These are phyloP conservation scores for Kodamaea plutei DNA, from an alignment of 1,139 yeast species.

Conservation along the genomic window DNA sequence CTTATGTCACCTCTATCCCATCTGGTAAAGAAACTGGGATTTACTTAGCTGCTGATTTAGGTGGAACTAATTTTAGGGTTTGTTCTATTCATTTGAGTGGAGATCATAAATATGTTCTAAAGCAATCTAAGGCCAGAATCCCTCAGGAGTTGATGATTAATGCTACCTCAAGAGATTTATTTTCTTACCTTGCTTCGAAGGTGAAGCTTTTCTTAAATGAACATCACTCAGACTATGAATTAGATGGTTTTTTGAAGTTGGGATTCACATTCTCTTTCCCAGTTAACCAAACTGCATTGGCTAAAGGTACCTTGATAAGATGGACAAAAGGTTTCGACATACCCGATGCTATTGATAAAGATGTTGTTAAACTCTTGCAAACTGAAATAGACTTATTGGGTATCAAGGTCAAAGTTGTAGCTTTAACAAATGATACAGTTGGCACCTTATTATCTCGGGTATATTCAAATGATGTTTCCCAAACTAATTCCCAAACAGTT, in stretches of 20 bases:
- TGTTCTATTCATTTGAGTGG: constrained; percentile 80
- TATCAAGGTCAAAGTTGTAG: constrained; percentile 72
- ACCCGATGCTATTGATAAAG: constrained; percentile 77
- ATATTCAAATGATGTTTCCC: constrained; percentile 56
- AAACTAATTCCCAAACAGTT: constrained; percentile 64
- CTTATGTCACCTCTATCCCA: constrained; percentile 77
- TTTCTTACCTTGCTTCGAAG: constrained; percentile 68
- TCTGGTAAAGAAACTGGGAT: constrained; percentile 77
- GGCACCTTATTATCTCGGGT: constrained; percentile 89
- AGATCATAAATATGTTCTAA: constrained; percentile 68
- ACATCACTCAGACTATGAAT: constrained; percentile 52
- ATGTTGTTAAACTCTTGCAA: constrained; percentile 73
- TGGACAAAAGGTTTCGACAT: constrained; percentile 96
- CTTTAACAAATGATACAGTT: constrained; percentile 91
- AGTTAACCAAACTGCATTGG: constrained; percentile 74
- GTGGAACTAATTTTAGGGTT: constrained; percentile 87
- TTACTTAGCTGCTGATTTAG: constrained; percentile 77
- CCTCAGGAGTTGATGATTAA: constrained; percentile 66
- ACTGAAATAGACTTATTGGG: constrained; percentile 53
- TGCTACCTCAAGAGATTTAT: constrained; percentile 54
- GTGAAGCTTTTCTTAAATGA: constrained; percentile 57
- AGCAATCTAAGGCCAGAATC: constrained; percentile 69
- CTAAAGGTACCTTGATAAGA: constrained; percentile 74
- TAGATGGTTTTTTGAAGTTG: constrained; percentile 48
- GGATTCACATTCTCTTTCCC: constrained; percentile 96